Percentiles rank a stretch among this genome's conserved stretches.
These are phyloP conservation scores for Symmetrospora coprosmae DNA, from an alignment of 768 basidiomycete genomes.

Conservation along the genomic window DNA sequence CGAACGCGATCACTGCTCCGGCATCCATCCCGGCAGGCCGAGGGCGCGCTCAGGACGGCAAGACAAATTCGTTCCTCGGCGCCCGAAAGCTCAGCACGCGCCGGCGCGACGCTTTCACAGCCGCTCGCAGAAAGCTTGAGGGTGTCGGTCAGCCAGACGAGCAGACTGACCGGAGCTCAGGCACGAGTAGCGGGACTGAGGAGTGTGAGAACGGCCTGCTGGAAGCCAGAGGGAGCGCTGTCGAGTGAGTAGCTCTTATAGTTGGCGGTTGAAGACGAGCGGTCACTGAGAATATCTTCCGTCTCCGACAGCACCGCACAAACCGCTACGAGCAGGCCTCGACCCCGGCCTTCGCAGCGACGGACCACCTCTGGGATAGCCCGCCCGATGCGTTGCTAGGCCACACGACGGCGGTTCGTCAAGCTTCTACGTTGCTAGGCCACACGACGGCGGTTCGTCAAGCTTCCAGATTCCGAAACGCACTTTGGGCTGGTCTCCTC, in stretches of 20 bases:
- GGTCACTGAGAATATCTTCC: too few species aligned
- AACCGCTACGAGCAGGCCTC: background rate
- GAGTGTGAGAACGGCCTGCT: background rate
- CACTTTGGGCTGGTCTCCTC: too few species aligned
- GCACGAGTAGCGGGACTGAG: background rate
- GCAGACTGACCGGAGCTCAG: constrained; percentile 4
- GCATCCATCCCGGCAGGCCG: background rate
- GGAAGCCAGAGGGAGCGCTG: background rate
- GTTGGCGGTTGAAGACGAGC: background rate
- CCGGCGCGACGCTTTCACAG: constrained; percentile 9
- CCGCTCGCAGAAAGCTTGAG: constrained; percentile 13
- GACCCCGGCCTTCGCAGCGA: background rate
- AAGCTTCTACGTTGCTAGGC: too few species aligned
- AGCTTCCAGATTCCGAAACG: too few species aligned
- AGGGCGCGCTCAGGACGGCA: background rate
- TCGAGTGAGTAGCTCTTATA: background rate
- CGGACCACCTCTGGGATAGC: constrained; percentile 8
- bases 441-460: too few species aligned
- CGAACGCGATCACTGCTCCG: background rate
- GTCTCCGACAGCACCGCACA: background rate
- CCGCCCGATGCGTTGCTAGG: too few species aligned
- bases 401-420: too few species aligned
- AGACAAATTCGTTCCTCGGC: background rate
- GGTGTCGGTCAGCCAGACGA: constrained; percentile 14
- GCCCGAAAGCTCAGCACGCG: constrained; percentile 1